Evolutionary conservation across 768 basidiomycete genomes (phyloP), one percentile per base, ranked within the genome.

Genomic region (Terana coerulea): DNA sequence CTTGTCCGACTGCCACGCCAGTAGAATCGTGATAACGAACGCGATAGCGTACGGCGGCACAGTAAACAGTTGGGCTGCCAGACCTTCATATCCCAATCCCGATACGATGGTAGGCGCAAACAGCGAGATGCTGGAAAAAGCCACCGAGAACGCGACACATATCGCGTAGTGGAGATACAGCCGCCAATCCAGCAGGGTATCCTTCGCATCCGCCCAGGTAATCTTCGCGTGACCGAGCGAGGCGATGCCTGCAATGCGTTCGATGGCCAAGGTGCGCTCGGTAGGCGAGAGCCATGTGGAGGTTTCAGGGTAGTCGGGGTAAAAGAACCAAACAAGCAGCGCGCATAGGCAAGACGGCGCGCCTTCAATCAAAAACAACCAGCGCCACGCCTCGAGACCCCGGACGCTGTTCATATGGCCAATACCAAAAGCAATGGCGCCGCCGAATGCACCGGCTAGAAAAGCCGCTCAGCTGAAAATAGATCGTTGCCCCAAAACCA

Each of bases 31-130:
- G 29, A 59, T 51, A 24, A 56, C 67, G 45, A 59, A 71, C 17
- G 63, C 70, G 11, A 67, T 67, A 1, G 72, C 68, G 24, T 68
- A 72, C 7, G 74, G 73, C 6, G 71, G 73, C 1, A 86, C 84
- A 12, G 77, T 81, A 74, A 83, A 79, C 2, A 87, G 70, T 59
- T 86, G 83, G 9, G 80, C 77, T 19, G 69, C 64, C 29, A 76
- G 69, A 0, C 75, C 72, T 1, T 72, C 73, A 61, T 75, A 84
- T 17, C 83, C 83, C 2, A 86, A 73, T 15, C 72, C 69, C 26
- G 78, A 70, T 6, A 90, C 79, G 64, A 91, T 87, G 3, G 84
- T 83, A 4, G 88, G 88, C 10, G 80, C 70, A 66, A 91, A 90
- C 58, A 87, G 80, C 40, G 46, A 55, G 31, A 69, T 59, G 39